Conservation (phyloP, 352 stramenopile species). For the Pseudoperonospora humuli region DNA sequence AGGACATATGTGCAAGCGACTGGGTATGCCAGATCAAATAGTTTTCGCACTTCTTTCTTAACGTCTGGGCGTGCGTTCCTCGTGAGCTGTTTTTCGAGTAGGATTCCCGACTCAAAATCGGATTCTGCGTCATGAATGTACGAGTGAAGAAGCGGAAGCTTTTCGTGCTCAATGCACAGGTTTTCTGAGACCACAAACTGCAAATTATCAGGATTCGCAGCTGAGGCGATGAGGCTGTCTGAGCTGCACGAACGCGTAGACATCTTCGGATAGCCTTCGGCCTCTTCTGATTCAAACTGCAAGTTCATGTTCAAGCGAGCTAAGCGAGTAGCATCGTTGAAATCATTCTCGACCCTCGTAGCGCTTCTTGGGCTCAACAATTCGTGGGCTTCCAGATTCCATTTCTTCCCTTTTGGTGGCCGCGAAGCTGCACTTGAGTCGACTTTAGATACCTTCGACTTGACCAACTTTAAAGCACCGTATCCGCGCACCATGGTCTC, state of each 20-base stretch:
- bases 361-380: conserved; percentile 28
- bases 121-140: conserved; percentile 11
- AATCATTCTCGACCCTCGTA: conserved; percentile 24
- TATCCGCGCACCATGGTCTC: too few relatives aligned
- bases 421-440: conserved; percentile 21
- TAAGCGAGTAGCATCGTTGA: conserved; percentile 4
- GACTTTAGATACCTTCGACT: conserved; percentile 7
- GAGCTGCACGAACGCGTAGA: conserved; percentile 26
- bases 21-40: conserved; percentile 39
- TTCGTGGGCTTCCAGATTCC: conserved; percentile 22
- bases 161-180: conserved; percentile 18
- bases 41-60: conserved; percentile 31
- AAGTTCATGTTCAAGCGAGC: conserved; percentile 5
- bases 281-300: conserved; percentile 18
- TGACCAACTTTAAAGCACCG: conserved; percentile 17
- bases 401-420: conserved; percentile 39
- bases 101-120: conserved; percentile 19
- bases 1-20: conserved; percentile 70
- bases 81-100: conserved; percentile 8
- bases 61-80: conserved; percentile 10
- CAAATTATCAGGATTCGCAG: conserved; percentile 8
- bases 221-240: conserved; percentile 8
- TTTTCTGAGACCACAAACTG: conserved; percentile 5
- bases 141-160: conserved; percentile 29
- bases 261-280: conserved; percentile 36